Percentiles rank a stretch among this genome's conserved stretches.
These are phyloP conservation scores for Daldinia loculata DNA, from an alignment of 495 filamentous ascomycete genomes.

Conservation along the genomic window DNA sequence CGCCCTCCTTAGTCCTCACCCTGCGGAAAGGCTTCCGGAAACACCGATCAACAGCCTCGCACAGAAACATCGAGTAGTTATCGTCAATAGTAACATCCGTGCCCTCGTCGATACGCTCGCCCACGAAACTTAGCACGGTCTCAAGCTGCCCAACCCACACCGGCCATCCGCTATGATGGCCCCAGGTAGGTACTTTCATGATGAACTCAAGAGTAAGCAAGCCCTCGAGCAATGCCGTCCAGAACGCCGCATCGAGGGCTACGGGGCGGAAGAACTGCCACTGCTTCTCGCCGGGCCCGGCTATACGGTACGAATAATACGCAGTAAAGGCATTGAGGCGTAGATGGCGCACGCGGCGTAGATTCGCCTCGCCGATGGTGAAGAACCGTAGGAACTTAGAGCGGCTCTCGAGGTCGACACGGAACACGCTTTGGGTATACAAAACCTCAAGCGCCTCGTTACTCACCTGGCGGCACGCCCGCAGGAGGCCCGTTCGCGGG, in stretches of 20 bases:
- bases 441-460: constrained; percentile 37
- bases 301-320: constrained; percentile 3
- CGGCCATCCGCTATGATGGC: neutral
- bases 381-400: constrained; percentile 8
- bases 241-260: neutral
- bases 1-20: constrained; percentile 15
- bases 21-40: constrained; percentile 23
- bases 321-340: neutral
- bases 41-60: constrained; percentile 24
- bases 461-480: constrained; percentile 23
- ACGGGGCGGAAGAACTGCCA: constrained; percentile 19
- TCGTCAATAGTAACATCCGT: constrained; percentile 26
- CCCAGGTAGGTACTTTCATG: constrained; percentile 5
- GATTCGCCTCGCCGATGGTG: constrained; percentile 6
- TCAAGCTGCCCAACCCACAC: constrained; percentile 19
- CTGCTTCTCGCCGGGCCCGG: constrained; percentile 11
- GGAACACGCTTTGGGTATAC: constrained; percentile 37
- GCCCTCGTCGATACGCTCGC: constrained; percentile 15
- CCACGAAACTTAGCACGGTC: constrained; percentile 16
- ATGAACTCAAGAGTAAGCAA: constrained; percentile 5
- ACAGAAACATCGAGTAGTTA: constrained; percentile 25
- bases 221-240: constrained; percentile 7
- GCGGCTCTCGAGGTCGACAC: constrained; percentile 19
- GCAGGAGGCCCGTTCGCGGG: constrained; percentile 18
- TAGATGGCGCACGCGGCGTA: constrained; percentile 11